Evolutionary conservation across 352 stramenopile genomes (phyloP).

Genomic region (Pythium sukuiense): DNA sequence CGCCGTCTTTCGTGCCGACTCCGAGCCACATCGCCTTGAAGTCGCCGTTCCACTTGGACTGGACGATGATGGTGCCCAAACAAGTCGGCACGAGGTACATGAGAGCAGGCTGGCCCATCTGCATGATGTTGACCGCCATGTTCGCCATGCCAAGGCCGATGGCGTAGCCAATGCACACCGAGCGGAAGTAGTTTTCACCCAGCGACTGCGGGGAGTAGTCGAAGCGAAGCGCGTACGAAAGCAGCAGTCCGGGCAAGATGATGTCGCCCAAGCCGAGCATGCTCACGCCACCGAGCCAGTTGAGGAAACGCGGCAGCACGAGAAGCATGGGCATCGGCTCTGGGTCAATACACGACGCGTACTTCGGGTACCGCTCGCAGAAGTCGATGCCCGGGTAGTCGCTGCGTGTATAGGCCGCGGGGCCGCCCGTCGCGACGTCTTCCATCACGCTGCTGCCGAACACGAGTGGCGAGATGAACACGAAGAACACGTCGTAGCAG

Average conservation of each 20-base stretch:
- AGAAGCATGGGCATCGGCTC: slow-evolving; percentile 95
- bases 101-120: slow-evolving; percentile 93
- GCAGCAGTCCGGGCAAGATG: slow-evolving; percentile 92
- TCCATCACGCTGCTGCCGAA: slow-evolving; percentile 93
- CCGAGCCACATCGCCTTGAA: slow-evolving; percentile 64
- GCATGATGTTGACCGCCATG: slow-evolving; percentile 90
- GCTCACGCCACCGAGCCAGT: slow-evolving; percentile 90
- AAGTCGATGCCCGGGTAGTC: slow-evolving; percentile 76
- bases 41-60: slow-evolving; percentile 71
- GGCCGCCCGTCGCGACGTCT: slow-evolving; percentile 90
- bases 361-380: slow-evolving; percentile 68
- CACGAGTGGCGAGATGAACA: slow-evolving; percentile 91
- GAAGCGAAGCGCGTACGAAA: slow-evolving; percentile 92
- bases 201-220: slow-evolving; percentile 68
- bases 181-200: slow-evolving; percentile 82
- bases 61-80: slow-evolving; percentile 75
- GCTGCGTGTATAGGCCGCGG: slow-evolving; percentile 62
- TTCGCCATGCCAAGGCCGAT: slow-evolving; percentile 94
- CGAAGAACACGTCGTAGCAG: slow-evolving; percentile 96
- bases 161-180: slow-evolving; percentile 90
- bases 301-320: slow-evolving; percentile 87
- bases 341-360: slow-evolving; percentile 65
- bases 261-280: slow-evolving; percentile 97
- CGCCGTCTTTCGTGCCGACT: slow-evolving; percentile 18
- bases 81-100: slow-evolving; percentile 96